Conservation (phyloP, 73 alveolate genomes). For the Stentor coeruleus region DNA sequence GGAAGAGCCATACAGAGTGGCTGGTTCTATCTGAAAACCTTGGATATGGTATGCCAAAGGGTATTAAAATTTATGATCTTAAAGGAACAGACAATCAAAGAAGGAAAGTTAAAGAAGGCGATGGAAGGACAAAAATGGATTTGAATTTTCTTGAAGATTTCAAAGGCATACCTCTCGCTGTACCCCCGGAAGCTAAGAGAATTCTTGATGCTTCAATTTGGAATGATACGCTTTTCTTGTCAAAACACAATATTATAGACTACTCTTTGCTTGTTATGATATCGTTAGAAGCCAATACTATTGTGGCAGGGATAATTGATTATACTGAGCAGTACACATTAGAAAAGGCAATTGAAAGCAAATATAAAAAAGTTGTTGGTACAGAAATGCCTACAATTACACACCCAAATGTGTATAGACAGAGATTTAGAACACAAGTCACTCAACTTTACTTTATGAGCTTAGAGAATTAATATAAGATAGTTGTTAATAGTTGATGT, state of each 20-base stretch:
- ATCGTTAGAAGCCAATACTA: slow-evolving; percentile 39
- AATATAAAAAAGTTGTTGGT: slow-evolving; percentile 46
- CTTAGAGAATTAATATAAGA: background rate
- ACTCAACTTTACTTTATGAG: slow-evolving; percentile 53
- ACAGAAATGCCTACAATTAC: slow-evolving; percentile 63
- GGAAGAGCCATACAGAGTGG: background rate
- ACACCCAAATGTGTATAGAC: slow-evolving; percentile 67
- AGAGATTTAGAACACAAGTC: slow-evolving; percentile 62
- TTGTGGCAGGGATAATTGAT: slow-evolving; percentile 79
- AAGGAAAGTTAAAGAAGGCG: slow-evolving; percentile 25
- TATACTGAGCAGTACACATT: slow-evolving; percentile 69
- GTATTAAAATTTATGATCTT: slow-evolving; percentile 23
- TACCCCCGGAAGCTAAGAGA: background rate
- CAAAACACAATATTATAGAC: slow-evolving; percentile 30
- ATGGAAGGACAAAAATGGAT: slow-evolving; percentile 23
- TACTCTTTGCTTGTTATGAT: slow-evolving; percentile 49
- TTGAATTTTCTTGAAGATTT: slow-evolving; percentile 25
- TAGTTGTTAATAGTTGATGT: too few species aligned
- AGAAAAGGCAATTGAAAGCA: slow-evolving; percentile 69
- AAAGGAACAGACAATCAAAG: slow-evolving; percentile 29
- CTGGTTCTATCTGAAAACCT: background rate
- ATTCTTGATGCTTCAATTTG: slow-evolving; percentile 28
- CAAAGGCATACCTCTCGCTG: slow-evolving; percentile 16
- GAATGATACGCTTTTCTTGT: slow-evolving; percentile 30
- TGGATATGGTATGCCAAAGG: background rate